Percentiles rank a stretch among this genome's conserved stretches.
phyloP scores from a whole-genome alignment of 768 basidiomycete genomes.

The Mycena maculata region DNA sequence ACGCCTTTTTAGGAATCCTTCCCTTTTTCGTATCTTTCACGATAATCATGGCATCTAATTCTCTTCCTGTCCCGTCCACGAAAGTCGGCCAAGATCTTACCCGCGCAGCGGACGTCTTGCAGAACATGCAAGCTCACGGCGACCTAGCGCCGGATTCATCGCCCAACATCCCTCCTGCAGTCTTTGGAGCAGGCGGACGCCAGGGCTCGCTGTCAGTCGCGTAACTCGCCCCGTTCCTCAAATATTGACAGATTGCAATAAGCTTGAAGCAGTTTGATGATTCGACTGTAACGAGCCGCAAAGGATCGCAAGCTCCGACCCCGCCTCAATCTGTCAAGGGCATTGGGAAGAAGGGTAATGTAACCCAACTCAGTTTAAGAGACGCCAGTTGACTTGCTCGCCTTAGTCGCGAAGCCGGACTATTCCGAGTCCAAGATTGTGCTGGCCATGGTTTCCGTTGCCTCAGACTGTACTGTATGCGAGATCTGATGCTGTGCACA shows the following conservation, averaged over 20 bases:
- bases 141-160: constrained; percentile 44
- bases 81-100: constrained; percentile 59
- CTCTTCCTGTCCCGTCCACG: constrained; percentile 29
- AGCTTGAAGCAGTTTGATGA: constrained; percentile 88
- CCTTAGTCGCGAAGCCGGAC: constrained; percentile 91
- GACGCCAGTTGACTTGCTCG: constrained; percentile 19
- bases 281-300: constrained; percentile 75
- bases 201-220: constrained; percentile 35
- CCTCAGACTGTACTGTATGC: not conserved
- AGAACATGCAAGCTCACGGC: constrained; percentile 59
- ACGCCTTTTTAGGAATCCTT: too few relatives aligned
- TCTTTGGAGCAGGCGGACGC: constrained; percentile 77
- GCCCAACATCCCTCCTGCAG: constrained; percentile 64
- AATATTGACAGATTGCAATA: constrained; percentile 3
- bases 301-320: constrained; percentile 78
- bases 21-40: constrained; percentile 2
- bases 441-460: constrained; percentile 84
- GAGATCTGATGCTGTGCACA: constrained; percentile 5
- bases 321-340: constrained; percentile 88
- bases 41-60: constrained; percentile 35
- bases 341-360: constrained; percentile 89
- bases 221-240: not conserved
- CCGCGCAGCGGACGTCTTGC: constrained; percentile 62
- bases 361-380: constrained; percentile 40
- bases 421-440: constrained; percentile 99